These are phyloP conservation scores for Puya raimondii DNA, from an alignment of 176 grass and related monocot species.

Conservation along the genomic window DNA sequence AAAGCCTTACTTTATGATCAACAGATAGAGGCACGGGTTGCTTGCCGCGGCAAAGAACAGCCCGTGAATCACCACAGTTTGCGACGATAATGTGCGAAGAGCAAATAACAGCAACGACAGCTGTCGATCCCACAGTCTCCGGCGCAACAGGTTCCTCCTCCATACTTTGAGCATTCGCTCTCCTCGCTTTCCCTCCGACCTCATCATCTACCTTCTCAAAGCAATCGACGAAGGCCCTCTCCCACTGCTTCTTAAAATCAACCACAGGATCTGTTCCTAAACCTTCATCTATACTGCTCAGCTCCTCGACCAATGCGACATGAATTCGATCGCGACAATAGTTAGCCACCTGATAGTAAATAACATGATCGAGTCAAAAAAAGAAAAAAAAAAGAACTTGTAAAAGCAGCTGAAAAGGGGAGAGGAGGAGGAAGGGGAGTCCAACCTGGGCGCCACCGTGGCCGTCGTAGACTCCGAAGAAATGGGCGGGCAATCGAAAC, in stretches of 20 bases:
- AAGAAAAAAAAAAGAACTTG: neutral
- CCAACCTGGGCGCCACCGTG: constrained; percentile 61
- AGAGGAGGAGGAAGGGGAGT: neutral
- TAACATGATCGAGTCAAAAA: neutral
- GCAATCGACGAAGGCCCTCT: constrained; percentile 56
- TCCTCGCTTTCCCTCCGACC: constrained; percentile 35
- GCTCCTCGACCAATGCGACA: constrained; percentile 35
- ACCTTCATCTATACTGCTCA: constrained; percentile 19
- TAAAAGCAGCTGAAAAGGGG: neutral
- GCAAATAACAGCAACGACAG: constrained; percentile 39
- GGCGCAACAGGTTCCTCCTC: constrained; percentile 23
- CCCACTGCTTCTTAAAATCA: constrained; percentile 49
- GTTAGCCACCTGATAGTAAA: constrained; percentile 41
- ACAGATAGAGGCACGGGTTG: constrained; percentile 43
- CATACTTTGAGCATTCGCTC: neutral
- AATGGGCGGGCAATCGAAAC: constrained; percentile 46
- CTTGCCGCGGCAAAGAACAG: constrained; percentile 54
- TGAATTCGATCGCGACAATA: constrained; percentile 54
- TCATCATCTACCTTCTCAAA: constrained; percentile 53
- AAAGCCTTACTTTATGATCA: constrained; percentile 57
- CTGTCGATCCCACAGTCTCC: constrained; percentile 61
- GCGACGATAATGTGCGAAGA: constrained; percentile 54
- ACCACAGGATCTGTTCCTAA: constrained; percentile 1
- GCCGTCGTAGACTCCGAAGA: constrained; percentile 68
- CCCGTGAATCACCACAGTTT: constrained; percentile 63